phyloP scores from a whole-genome alignment of 2,329 filamentous ascomycete genomes.

The Amauroascus niger region DNA sequence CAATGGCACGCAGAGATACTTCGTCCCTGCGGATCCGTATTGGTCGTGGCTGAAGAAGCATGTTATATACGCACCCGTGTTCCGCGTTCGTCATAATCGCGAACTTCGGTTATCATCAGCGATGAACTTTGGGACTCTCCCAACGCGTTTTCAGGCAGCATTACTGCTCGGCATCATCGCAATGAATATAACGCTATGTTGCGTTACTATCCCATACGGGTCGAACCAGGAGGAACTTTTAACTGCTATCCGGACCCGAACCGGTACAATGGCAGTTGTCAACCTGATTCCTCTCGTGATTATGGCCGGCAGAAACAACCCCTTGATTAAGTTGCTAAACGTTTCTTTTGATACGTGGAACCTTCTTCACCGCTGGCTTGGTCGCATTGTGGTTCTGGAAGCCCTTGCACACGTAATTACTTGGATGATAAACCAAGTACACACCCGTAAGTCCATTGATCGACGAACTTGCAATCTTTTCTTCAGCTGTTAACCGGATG shows the following conservation, averaged over 20 bases:
- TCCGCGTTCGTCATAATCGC: slow-evolving; percentile 37
- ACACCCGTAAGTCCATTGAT: slow-evolving; percentile 38
- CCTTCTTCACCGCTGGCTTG: slow-evolving; percentile 65
- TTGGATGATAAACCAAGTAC: slow-evolving; percentile 63
- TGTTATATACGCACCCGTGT: slow-evolving; percentile 44
- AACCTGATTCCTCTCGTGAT: slow-evolving; percentile 34
- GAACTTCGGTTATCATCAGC: slow-evolving; percentile 38
- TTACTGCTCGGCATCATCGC: slow-evolving; percentile 34
- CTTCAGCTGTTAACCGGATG: background rate
- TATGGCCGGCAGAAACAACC: slow-evolving; percentile 33
- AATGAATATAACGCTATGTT: slow-evolving; percentile 45
- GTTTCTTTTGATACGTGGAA: slow-evolving; percentile 34
- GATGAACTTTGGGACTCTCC: slow-evolving; percentile 39
- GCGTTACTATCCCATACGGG: slow-evolving; percentile 35
- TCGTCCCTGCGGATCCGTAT: slow-evolving; percentile 46
- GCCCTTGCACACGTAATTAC: slow-evolving; percentile 59
- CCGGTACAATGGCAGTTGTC: slow-evolving; percentile 29
- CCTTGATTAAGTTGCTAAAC: slow-evolving; percentile 28
- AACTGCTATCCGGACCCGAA: slow-evolving; percentile 36
- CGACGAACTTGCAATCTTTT: slow-evolving; percentile 47
- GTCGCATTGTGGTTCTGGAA: slow-evolving; percentile 59
- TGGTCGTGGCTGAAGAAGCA: slow-evolving; percentile 62
- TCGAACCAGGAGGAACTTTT: slow-evolving; percentile 28
- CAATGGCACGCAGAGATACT: slow-evolving; percentile 73
- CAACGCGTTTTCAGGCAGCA: slow-evolving; percentile 39